Evolutionary conservation across 345 rosid genomes (phyloP).

Genomic region (Eucalyptus cloeziana): DNA sequence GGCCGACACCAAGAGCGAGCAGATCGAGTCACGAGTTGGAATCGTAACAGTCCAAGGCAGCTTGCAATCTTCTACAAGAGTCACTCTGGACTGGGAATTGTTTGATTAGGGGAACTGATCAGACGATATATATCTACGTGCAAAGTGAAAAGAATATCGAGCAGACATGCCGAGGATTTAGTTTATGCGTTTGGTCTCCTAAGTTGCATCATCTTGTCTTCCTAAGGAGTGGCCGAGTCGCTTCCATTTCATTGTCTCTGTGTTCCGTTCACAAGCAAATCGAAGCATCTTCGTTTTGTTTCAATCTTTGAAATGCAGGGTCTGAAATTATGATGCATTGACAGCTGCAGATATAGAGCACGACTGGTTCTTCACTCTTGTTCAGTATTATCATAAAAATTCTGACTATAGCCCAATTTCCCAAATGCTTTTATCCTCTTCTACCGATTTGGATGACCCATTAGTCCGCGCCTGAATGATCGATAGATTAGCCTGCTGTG

Average conservation of each 20-base stretch:
- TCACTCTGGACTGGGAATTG: neutral
- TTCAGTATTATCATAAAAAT: neutral
- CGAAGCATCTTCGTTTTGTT: neutral
- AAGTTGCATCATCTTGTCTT: neutral
- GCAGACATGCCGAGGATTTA: neutral
- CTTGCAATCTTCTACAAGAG: neutral
- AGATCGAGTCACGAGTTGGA: neutral
- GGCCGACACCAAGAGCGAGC: neutral
- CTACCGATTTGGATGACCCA: neutral
- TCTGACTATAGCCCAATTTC: neutral
- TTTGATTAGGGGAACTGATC: neutral
- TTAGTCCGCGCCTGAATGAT: neutral
- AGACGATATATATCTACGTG: neutral
- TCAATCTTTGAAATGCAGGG: neutral
- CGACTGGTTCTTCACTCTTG: neutral
- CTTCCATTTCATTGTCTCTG: neutral
- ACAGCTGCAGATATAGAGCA: neutral
- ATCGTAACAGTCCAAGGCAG: neutral
- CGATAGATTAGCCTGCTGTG: neutral
- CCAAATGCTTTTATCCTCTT: neutral
- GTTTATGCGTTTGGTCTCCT: neutral
- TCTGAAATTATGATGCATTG: neutral
- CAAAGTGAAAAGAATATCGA: neutral
- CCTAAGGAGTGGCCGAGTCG: neutral
- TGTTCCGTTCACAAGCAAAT: neutral